phyloP scores from a whole-genome alignment of 805 yeast genomes.

The Yarrowia keelungensis region DNA sequence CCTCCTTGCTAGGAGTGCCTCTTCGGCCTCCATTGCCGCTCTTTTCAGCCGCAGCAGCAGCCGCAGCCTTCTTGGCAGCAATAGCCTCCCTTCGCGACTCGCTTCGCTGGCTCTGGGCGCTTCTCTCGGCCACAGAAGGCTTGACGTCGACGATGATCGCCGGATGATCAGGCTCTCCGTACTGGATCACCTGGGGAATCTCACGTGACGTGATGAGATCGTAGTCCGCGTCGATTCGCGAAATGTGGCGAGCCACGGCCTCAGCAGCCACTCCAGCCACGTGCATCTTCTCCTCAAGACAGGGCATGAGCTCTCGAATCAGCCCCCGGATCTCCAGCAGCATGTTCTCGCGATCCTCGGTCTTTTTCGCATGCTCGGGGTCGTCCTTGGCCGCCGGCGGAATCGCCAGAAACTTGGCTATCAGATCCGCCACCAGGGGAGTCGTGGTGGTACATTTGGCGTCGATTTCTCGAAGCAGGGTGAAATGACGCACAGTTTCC shows the following conservation, averaged over 20 bases:
- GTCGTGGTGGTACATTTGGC: constrained; percentile 84
- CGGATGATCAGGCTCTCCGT: constrained; percentile 86
- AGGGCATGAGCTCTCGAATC: constrained; percentile 79
- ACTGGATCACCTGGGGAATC: constrained; percentile 77
- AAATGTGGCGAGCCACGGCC: constrained; percentile 68
- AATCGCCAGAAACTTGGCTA: constrained; percentile 57
- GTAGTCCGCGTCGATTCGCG: constrained; percentile 80
- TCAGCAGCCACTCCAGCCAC: constrained; percentile 92
- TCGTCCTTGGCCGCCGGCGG: constrained; percentile 40
- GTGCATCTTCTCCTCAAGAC: constrained; percentile 96
- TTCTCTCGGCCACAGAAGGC: constrained; percentile 52
- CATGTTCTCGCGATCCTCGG: constrained; percentile 47
- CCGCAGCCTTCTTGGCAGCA: constrained; percentile 79
- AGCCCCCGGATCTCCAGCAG: constrained; percentile 52
- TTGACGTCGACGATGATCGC: constrained; percentile 76
- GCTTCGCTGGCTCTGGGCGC: constrained; percentile 77
- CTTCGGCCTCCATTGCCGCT: constrained; percentile 25
- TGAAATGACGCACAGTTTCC: constrained; percentile 83
- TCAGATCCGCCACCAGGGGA: constrained; percentile 67
- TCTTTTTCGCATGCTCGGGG: constrained; percentile 26
- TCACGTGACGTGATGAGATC: constrained; percentile 75
- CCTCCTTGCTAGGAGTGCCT: constrained; percentile 22
- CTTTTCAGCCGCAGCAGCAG: constrained; percentile 44
- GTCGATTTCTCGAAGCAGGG: constrained; percentile 88
- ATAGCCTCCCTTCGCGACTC: constrained; percentile 91